phyloP scores from a whole-genome alignment of 1,139 yeast species.

The Scheffersomyces lignicola region DNA sequence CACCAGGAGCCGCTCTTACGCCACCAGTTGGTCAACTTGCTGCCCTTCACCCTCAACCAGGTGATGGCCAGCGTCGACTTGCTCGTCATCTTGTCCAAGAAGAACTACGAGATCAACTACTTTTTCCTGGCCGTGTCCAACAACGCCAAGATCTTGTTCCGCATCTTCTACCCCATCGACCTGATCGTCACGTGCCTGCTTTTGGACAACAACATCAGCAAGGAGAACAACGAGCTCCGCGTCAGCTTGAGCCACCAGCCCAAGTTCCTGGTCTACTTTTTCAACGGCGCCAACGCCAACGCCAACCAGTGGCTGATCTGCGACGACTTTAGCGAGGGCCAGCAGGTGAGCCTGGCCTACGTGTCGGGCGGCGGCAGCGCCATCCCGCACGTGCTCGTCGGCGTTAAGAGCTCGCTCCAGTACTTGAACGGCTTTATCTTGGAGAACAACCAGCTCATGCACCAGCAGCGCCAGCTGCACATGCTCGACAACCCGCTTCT shows the following conservation, averaged over 20 bases:
- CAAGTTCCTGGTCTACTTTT: slow-evolving; percentile 72
- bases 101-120: slow-evolving; percentile 69
- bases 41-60: slow-evolving; percentile 63
- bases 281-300: slow-evolving; percentile 48
- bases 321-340: slow-evolving; percentile 81
- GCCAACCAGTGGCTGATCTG: slow-evolving; percentile 79
- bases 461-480: slow-evolving; percentile 12
- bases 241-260: slow-evolving; percentile 60
- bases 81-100: slow-evolving; percentile 64
- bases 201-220: slow-evolving; percentile 45
- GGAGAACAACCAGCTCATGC: slow-evolving; percentile 31
- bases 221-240: slow-evolving; percentile 51
- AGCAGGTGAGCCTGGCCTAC: slow-evolving; percentile 70
- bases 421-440: slow-evolving; percentile 55
- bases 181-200: slow-evolving; percentile 48
- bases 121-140: slow-evolving; percentile 71
- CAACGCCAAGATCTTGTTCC: slow-evolving; percentile 62
- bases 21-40: slow-evolving; percentile 54
- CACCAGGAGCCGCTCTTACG: slow-evolving; percentile 42
- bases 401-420: slow-evolving; percentile 50
- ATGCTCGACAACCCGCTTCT: slow-evolving; percentile 8
- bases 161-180: slow-evolving; percentile 65
- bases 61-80: slow-evolving; percentile 69
- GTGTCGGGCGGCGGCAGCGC: slow-evolving; percentile 52
- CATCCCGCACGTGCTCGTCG: slow-evolving; percentile 57